Evolutionary conservation across 495 filamentous ascomycete species (phyloP).

Genomic region (Tuber umbilicatum): DNA sequence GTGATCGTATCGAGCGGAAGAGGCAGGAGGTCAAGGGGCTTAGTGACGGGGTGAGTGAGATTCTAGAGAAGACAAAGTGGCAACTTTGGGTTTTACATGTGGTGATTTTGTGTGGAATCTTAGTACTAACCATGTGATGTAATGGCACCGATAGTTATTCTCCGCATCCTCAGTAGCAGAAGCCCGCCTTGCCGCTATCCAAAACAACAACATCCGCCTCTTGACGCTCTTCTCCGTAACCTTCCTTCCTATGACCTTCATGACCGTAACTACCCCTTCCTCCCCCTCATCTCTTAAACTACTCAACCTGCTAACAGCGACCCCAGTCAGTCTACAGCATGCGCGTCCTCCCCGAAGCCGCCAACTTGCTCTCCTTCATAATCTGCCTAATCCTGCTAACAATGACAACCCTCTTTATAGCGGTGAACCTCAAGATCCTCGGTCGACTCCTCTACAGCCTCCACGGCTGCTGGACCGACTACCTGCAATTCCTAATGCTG

Average conservation of each 20-base stretch:
- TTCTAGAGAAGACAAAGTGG: not conserved
- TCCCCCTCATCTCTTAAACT: conserved; percentile 1
- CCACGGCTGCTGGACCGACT: not conserved
- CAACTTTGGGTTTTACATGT: too few species aligned
- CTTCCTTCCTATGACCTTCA: conserved; percentile 15
- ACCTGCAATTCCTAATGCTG: not conserved
- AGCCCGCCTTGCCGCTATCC: conserved; percentile 5
- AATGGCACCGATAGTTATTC: not conserved
- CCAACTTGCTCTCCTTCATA: conserved; percentile 9
- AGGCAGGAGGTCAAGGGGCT: conserved; percentile 5
- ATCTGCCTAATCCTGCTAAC: conserved; percentile 3
- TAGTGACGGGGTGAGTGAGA: not conserved
- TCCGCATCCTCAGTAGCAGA: conserved; percentile 7
- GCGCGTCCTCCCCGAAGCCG: not conserved
- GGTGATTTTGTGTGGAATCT: not conserved
- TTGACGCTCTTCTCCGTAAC: conserved; percentile 11
- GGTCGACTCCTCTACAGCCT: not conserved
- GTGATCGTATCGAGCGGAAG: conserved; percentile 2
- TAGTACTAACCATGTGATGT: not conserved
- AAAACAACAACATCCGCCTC: conserved; percentile 13
- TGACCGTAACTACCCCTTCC: conserved; percentile 17
- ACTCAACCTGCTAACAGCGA: not conserved
- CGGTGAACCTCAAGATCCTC: conserved; percentile 9
- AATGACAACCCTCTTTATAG: conserved; percentile 6
- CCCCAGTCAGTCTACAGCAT: conserved; percentile 10